Percentiles rank a stretch among this genome's conserved stretches.
phyloP scores from a whole-genome alignment of 176 grass and related monocot genomes.

The Poa annua region DNA sequence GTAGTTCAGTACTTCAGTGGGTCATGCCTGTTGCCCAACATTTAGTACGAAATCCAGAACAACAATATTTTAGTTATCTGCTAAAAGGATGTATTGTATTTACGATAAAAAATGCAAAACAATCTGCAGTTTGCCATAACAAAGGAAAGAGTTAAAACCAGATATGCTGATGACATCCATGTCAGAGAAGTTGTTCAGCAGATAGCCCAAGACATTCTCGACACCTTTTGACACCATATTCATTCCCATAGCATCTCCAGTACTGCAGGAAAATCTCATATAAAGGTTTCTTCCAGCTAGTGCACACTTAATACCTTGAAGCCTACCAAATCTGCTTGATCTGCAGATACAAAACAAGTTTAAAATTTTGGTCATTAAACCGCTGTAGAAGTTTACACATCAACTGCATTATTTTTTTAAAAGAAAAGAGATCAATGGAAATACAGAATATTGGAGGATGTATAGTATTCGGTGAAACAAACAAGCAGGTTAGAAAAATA shows the following conservation, averaged over 20 bases:
- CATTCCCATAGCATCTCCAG: conserved; percentile 94
- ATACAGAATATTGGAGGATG: background rate
- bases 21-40: background rate
- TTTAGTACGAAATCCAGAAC: background rate
- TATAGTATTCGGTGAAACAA: background rate
- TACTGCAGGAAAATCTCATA: conserved; percentile 72
- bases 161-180: conserved; percentile 83
- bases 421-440: background rate
- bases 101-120: background rate
- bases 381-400: background rate
- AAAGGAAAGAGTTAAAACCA: conserved; percentile 55
- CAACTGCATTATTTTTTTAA: background rate
- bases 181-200: conserved; percentile 66
- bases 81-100: conserved; percentile 32
- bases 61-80: background rate
- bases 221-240: conserved; percentile 94
- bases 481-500: too few relatives aligned
- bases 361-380: conserved; percentile 29
- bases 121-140: conserved; percentile 19
- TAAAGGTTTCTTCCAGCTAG: conserved; percentile 87
- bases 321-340: conserved; percentile 81
- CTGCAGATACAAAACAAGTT: conserved; percentile 43
- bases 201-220: conserved; percentile 71
- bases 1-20: background rate
- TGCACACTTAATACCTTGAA: conserved; percentile 66